A percentile compares a stretch with the other conserved stretches of the same genome.
These are phyloP conservation scores for Mortierella claussenii DNA, from an alignment of 192 early-diverging fungal species.

Conservation along the genomic window DNA sequence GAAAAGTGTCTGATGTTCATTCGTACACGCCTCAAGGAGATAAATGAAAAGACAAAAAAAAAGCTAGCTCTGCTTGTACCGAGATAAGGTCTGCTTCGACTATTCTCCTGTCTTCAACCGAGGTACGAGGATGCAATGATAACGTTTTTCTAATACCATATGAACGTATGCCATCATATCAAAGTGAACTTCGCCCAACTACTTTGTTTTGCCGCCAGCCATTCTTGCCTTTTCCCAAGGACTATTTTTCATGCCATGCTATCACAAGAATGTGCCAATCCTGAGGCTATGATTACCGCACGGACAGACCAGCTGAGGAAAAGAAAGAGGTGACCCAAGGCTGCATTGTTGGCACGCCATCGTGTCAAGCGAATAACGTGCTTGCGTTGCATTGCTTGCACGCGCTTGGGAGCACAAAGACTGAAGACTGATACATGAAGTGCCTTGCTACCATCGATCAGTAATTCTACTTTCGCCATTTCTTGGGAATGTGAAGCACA, in stretches of 20 bases:
- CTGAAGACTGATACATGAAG: not conserved
- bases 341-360: constrained; percentile 4
- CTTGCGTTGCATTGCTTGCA: not conserved
- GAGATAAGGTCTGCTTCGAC: no score
- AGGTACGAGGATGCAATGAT: not conserved
- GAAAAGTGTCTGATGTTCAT: no score
- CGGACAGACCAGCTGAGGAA: not conserved
- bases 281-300: constrained; percentile 8
- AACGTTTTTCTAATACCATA: not conserved
- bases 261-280: not conserved
- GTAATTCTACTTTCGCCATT: no score
- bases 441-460: not conserved
- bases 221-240: not conserved
- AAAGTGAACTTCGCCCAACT: not conserved
- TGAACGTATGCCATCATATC: not conserved
- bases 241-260: not conserved
- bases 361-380: constrained; percentile 8
- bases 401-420: not conserved
- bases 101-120: not conserved
- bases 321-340: not conserved
- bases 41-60: no score
- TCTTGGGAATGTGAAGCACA: no score
- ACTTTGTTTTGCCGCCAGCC: not conserved
- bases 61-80: no score
- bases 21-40: no score